These are phyloP conservation scores for Cladosporium austrohemisphaericum DNA, from an alignment of 2,329 filamentous ascomycete species.

Conservation along the genomic window DNA sequence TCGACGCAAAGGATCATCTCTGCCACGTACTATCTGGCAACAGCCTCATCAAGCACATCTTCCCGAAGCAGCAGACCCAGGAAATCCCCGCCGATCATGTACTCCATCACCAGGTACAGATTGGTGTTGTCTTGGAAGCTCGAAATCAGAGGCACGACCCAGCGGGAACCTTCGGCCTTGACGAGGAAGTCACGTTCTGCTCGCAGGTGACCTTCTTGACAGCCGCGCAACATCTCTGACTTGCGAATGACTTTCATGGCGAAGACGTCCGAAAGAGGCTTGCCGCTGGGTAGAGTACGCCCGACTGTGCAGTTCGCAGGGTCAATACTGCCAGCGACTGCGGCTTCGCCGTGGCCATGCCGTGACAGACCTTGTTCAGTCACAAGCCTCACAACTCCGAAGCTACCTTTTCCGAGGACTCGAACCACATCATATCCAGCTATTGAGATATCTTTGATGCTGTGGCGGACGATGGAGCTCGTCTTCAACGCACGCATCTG, in stretches of 20 bases:
- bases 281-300: conserved; percentile 22
- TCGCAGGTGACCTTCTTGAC: conserved; percentile 86
- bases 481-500: conserved; percentile 67
- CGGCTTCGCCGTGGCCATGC: background rate
- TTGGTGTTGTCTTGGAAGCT: conserved; percentile 84
- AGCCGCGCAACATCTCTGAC: conserved; percentile 83
- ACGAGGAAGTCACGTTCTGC: conserved; percentile 92
- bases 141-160: conserved; percentile 82
- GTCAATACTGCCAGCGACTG: background rate
- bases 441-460: conserved; percentile 49
- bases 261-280: conserved; percentile 60
- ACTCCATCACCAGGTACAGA: conserved; percentile 95
- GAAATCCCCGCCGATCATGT: conserved; percentile 96
- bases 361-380: conserved; percentile 39
- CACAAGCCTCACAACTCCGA: conserved; percentile 85
- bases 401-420: conserved; percentile 86
- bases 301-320: conserved; percentile 8
- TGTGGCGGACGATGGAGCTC: conserved; percentile 49
- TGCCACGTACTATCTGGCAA: conserved; percentile 82
- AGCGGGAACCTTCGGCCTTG: conserved; percentile 78
- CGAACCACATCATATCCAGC: conserved; percentile 77
- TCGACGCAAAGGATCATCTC: conserved; percentile 97
- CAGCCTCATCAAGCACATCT: conserved; percentile 72
- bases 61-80: conserved; percentile 80
- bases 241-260: conserved; percentile 98